Evolutionary conservation across 2,329 filamentous ascomycete genomes (phyloP).

Genomic region (Trichoderma sp.): DNA sequence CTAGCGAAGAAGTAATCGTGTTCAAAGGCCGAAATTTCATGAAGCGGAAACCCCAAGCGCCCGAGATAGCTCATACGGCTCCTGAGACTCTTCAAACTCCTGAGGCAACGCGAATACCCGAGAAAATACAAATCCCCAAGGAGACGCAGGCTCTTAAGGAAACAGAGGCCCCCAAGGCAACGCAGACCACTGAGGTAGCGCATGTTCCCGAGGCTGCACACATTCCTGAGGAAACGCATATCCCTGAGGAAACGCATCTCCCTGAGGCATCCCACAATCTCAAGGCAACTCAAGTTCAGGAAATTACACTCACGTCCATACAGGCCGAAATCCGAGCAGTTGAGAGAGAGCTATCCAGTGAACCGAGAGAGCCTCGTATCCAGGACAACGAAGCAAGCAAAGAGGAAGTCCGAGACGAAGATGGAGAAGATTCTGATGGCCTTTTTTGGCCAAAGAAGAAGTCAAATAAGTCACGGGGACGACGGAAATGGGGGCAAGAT

Average conservation of each 20-base stretch:
- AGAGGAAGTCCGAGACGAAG: not conserved
- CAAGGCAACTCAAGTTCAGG: not conserved
- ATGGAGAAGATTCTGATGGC: not conserved
- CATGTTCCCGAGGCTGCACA: not conserved
- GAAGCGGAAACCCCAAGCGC: conserved; percentile 31
- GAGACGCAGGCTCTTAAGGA: not conserved
- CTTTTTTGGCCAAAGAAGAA: conserved; percentile 30
- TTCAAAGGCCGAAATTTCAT: conserved; percentile 60
- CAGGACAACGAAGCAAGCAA: not conserved
- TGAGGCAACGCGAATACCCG: not conserved
- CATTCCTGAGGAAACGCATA: not conserved
- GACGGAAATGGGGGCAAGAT: conserved; percentile 29
- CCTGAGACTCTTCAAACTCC: not conserved
- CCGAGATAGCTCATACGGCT: not conserved
- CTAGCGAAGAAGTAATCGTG: conserved; percentile 70
- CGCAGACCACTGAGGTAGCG: not conserved
- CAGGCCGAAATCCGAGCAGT: conserved; percentile 6
- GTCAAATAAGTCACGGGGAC: conserved; percentile 31
- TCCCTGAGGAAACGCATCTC: not conserved
- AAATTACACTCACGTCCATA: conserved; percentile 36
- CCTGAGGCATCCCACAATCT: not conserved
- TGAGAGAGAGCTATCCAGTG: conserved; percentile 7
- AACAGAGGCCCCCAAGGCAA: not conserved
- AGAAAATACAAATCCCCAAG: not conserved
- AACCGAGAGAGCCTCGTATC: not conserved